Conservation (phyloP, 345 rosid genomes). For the Geranium rotundifolium region DNA sequence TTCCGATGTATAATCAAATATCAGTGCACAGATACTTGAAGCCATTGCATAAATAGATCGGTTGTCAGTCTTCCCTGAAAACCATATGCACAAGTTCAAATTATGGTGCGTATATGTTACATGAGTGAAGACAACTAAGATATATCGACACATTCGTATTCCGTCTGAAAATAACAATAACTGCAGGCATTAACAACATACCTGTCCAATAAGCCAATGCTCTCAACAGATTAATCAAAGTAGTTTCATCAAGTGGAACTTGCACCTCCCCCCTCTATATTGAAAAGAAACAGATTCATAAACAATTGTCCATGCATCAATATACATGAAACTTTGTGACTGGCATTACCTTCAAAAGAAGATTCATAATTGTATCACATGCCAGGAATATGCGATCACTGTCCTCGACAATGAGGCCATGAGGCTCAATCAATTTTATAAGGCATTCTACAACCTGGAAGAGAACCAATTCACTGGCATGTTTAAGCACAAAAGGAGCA, state of each 20-base stretch:
- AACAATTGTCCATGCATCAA: background rate
- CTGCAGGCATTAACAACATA: slow-evolving; percentile 9
- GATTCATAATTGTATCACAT: slow-evolving; percentile 71
- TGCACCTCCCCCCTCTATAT: slow-evolving; percentile 41
- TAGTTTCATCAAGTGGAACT: slow-evolving; percentile 32
- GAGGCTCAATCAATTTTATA: slow-evolving; percentile 35
- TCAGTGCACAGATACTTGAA: slow-evolving; percentile 59
- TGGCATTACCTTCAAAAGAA: slow-evolving; percentile 63
- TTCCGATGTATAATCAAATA: slow-evolving; percentile 63
- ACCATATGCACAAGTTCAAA: background rate
- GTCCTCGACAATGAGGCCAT: slow-evolving; percentile 27
- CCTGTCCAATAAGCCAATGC: slow-evolving; percentile 73
- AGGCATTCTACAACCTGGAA: slow-evolving; percentile 69
- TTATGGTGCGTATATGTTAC: background rate
- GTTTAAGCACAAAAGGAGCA: background rate
- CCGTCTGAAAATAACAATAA: slow-evolving; percentile 1
- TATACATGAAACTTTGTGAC: slow-evolving; percentile 4
- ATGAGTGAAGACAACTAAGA: background rate
- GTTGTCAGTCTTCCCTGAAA: slow-evolving; percentile 40
- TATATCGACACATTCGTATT: too few relatives aligned
- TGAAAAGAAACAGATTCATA: background rate
- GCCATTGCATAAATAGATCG: slow-evolving; percentile 56
- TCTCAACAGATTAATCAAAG: slow-evolving; percentile 32
- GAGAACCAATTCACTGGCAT: slow-evolving; percentile 1
- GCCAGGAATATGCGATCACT: slow-evolving; percentile 54